These are phyloP conservation scores for Allium fistulosum DNA, from an alignment of 106 monocot species.

Conservation along the genomic window DNA sequence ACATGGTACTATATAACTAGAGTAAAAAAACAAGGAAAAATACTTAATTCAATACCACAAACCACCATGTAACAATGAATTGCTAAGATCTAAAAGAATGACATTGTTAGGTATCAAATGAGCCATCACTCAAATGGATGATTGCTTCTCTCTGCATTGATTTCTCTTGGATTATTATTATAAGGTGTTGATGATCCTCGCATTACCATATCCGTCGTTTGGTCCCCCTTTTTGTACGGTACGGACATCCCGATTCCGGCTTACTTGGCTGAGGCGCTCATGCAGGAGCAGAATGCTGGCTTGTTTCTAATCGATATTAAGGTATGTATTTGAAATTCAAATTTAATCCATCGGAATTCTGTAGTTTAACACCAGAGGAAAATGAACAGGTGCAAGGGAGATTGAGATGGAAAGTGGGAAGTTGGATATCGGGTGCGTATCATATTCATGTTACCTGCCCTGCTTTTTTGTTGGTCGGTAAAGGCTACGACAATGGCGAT, in stretches of 20 bases:
- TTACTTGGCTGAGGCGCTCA: conserved; percentile 5
- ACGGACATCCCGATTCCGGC: conserved; percentile 25
- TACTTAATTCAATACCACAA: too few species aligned
- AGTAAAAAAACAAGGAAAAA: too few species aligned
- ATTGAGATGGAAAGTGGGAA: conserved; percentile 63
- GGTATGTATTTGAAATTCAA: conserved; percentile 1
- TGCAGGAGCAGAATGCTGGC: conserved; percentile 32
- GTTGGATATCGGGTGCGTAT: conserved; percentile 46
- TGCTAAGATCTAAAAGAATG: too few species aligned
- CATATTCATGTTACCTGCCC: conserved; percentile 32
- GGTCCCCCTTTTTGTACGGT: conserved; percentile 38
- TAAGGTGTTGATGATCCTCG: conserved; percentile 11
- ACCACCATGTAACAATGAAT: too few species aligned
- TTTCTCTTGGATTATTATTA: too few species aligned
- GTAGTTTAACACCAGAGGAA: too few species aligned
- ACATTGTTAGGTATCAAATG: too few species aligned
- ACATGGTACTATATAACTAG: too few species aligned
- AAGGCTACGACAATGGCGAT: background rate
- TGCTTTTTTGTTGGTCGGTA: conserved; percentile 13
- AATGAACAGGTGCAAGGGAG: conserved; percentile 8
- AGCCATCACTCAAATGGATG: too few species aligned
- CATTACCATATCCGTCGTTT: conserved; percentile 11
- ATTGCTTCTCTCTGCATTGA: too few species aligned
- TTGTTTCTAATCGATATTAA: conserved; percentile 27
- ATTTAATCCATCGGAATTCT: too few species aligned